phyloP scores from a whole-genome alignment of 1,139 yeast genomes.

The Nakaseomyces glabratus region DNA sequence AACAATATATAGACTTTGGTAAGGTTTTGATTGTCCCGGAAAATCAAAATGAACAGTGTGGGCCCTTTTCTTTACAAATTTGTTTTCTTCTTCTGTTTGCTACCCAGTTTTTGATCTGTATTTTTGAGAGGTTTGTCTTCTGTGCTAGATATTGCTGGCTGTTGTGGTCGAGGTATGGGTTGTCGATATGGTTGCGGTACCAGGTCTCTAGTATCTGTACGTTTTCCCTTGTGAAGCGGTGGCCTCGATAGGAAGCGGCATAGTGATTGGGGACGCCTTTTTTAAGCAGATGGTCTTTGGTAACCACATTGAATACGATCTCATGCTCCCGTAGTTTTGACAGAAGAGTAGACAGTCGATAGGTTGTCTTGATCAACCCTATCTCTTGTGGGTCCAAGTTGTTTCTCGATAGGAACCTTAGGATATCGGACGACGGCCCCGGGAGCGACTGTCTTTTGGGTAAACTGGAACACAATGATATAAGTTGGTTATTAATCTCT shows the following conservation, averaged over 20 bases:
- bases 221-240: constrained; percentile 17
- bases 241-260: constrained; percentile 13
- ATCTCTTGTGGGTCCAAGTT: constrained; percentile 6
- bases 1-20: too few species aligned
- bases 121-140: constrained; percentile 15
- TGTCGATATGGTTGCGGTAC: constrained; percentile 14
- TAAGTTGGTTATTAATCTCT: constrained; percentile 8
- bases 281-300: constrained; percentile 7
- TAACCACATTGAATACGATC: constrained; percentile 8
- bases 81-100: constrained; percentile 24
- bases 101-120: constrained; percentile 24
- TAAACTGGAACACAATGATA: constrained; percentile 8
- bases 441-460: constrained; percentile 5
- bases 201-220: constrained; percentile 17
- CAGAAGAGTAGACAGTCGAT: constrained; percentile 6
- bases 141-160: constrained; percentile 11
- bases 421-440: constrained; percentile 7
- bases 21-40: too few species aligned
- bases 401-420: constrained; percentile 6
- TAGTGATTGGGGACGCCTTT: constrained; percentile 5
- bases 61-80: too few species aligned
- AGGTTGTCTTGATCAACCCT: constrained; percentile 6
- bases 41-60: too few species aligned
- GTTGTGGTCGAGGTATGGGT: constrained; percentile 18
- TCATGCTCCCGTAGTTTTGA: constrained; percentile 6